Percentiles rank a stretch among this genome's conserved stretches.
These are phyloP conservation scores for Penicillium chermesinum DNA, from an alignment of 495 filamentous ascomycete genomes.

Conservation along the genomic window DNA sequence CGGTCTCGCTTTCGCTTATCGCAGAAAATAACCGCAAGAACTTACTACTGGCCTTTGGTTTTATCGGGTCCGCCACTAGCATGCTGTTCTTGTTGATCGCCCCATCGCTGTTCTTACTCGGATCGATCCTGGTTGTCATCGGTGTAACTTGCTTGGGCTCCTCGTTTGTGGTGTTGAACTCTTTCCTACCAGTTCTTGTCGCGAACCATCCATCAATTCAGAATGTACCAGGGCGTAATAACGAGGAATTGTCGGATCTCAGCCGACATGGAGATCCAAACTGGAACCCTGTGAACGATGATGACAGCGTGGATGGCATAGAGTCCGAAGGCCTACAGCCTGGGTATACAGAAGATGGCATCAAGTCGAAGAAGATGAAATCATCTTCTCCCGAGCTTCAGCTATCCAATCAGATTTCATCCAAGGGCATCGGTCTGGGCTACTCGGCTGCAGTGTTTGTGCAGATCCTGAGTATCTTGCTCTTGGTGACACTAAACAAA, in stretches of 20 bases:
- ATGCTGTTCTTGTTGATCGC: slow-evolving; percentile 81
- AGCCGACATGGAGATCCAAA: slow-evolving; percentile 2
- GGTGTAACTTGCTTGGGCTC: slow-evolving; percentile 67
- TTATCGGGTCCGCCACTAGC: slow-evolving; percentile 67
- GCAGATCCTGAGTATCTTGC: slow-evolving; percentile 66
- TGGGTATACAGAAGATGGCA: slow-evolving; percentile 6
- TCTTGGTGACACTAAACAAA: slow-evolving; percentile 60
- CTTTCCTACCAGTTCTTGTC: slow-evolving; percentile 47
- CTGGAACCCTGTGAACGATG: slow-evolving; percentile 38
- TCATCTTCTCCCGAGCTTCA: slow-evolving; percentile 59
- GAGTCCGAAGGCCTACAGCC: slow-evolving; percentile 21
- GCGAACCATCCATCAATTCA: slow-evolving; percentile 41
- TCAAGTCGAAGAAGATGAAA: slow-evolving; percentile 1
- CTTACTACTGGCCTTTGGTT: slow-evolving; percentile 71
- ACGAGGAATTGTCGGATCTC: slow-evolving; percentile 24
- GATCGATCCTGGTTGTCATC: slow-evolving; percentile 70
- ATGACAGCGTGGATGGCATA: slow-evolving; percentile 19
- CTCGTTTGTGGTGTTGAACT: slow-evolving; percentile 50
- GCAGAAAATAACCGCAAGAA: slow-evolving; percentile 55
- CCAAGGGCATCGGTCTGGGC: slow-evolving; percentile 73
- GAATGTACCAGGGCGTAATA: slow-evolving; percentile 8
- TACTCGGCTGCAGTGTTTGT: slow-evolving; percentile 73
- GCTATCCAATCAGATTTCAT: slow-evolving; percentile 74
- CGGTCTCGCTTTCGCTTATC: background rate
- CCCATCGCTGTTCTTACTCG: slow-evolving; percentile 66